A percentile compares a stretch with the other conserved stretches of the same genome.
phyloP scores from a whole-genome alignment of 2,329 filamentous ascomycete genomes.

The Metarhizium brunneum region DNA sequence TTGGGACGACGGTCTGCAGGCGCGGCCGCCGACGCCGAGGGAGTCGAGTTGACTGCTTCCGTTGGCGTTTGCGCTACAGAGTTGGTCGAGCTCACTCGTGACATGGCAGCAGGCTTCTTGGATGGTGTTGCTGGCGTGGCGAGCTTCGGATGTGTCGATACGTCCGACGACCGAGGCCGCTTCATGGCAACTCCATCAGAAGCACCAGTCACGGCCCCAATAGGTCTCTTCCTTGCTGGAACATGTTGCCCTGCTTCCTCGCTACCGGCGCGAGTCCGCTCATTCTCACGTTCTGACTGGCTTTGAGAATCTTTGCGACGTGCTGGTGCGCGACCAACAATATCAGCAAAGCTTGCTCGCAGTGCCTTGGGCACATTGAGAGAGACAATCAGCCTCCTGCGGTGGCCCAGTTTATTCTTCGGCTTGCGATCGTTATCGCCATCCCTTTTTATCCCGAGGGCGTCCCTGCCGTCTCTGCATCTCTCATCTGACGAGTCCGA shows the following conservation, averaged over 20 bases:
- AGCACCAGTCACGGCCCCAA: constrained; percentile 23
- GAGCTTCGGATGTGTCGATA: constrained; percentile 22
- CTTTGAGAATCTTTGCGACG: constrained; percentile 26
- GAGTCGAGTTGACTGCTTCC: constrained; percentile 26
- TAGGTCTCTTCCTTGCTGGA: constrained; percentile 40
- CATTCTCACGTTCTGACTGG: constrained; percentile 13
- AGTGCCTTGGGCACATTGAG: constrained; percentile 40
- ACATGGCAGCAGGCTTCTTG: constrained; percentile 42
- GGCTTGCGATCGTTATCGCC: constrained; percentile 18
- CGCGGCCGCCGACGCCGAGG: constrained; percentile 12
- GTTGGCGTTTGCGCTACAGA: constrained; percentile 44
- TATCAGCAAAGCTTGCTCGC: constrained; percentile 33
- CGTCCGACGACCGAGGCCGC: constrained; percentile 34
- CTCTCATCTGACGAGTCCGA: constrained; percentile 13
- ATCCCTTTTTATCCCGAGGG: constrained; percentile 17
- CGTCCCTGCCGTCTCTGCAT: constrained; percentile 12
- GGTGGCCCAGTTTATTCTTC: constrained; percentile 10
- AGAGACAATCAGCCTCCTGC: constrained; percentile 30
- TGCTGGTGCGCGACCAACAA: constrained; percentile 32
- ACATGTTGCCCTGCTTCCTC: constrained; percentile 26
- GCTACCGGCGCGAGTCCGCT: constrained; percentile 27
- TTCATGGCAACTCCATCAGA: constrained; percentile 30
- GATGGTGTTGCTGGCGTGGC: constrained; percentile 40
- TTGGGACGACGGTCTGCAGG: constrained; percentile 18
- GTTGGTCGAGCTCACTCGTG: constrained; percentile 42